Evolutionary conservation across 805 yeast genomes (phyloP).

Genomic region (Dipodascus geniculatus): DNA sequence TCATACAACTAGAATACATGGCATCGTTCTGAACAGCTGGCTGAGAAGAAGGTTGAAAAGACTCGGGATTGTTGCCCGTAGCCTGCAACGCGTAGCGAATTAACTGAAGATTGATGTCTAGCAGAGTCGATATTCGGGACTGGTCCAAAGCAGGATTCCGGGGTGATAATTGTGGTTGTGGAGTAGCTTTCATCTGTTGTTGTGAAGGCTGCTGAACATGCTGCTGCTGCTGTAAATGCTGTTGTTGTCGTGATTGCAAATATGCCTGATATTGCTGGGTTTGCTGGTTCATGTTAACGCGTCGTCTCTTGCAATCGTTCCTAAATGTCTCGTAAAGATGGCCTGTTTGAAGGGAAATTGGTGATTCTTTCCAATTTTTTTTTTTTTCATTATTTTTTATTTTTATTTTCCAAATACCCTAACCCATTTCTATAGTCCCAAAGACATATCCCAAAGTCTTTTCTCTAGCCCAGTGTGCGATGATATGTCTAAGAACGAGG

Average conservation of each 20-base stretch:
- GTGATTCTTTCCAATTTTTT: too few relatives aligned
- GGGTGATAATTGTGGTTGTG: not conserved
- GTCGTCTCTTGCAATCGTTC: not conserved
- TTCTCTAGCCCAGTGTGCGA: too few relatives aligned
- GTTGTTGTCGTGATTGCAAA: not conserved
- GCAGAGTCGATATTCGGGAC: not conserved
- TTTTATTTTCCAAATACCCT: too few relatives aligned
- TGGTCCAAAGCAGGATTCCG: constrained; percentile 1
- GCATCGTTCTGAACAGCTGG: not conserved
- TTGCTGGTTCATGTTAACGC: not conserved
- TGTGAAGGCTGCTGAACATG: not conserved
- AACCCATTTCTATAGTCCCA: too few relatives aligned
- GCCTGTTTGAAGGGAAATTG: too few relatives aligned
- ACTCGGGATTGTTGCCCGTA: not conserved
- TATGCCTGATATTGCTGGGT: not conserved
- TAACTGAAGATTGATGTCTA: not conserved
- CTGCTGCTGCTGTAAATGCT: not conserved
- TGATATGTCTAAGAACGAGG: not conserved
- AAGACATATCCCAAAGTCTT: too few relatives aligned
- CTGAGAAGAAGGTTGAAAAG: not conserved
- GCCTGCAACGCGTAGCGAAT: not conserved
- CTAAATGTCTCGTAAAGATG: too few relatives aligned
- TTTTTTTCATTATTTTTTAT: too few relatives aligned
- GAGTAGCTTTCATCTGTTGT: not conserved
- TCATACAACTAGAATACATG: constrained; percentile 16